Conservation (phyloP, 2,329 filamentous ascomycete genomes). For the Xylariaceae sp. region DNA sequence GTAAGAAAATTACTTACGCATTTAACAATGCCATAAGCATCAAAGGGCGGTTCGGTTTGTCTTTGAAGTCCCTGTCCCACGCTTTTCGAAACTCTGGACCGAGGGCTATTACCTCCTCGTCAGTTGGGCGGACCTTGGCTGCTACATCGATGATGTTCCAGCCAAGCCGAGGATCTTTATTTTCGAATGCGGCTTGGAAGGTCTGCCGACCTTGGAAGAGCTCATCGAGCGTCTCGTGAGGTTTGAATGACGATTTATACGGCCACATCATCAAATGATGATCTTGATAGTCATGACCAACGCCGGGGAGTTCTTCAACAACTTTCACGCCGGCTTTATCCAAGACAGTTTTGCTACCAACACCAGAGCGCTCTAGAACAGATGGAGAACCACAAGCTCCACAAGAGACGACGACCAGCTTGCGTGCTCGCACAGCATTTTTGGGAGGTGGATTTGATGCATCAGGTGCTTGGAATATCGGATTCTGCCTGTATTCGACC, state of each 20-base stretch:
- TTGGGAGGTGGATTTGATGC: conserved; percentile 18
- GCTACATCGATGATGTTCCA: conserved; percentile 51
- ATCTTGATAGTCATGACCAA: conserved; percentile 51
- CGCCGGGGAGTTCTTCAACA: conserved; percentile 47
- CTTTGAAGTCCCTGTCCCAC: conserved; percentile 48
- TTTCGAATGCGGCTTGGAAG: conserved; percentile 21
- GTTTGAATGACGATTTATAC: conserved; percentile 45
- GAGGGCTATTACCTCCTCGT: conserved; percentile 45
- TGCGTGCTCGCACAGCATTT: conserved; percentile 44
- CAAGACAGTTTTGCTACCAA: conserved; percentile 49
- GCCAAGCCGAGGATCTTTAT: conserved; percentile 38
- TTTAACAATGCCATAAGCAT: conserved; percentile 39
- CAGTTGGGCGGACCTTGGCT: conserved; percentile 48
- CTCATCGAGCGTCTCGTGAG: conserved; percentile 41
- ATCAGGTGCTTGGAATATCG: conserved; percentile 34
- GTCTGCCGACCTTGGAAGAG: conserved; percentile 23
- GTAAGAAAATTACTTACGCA: conserved; percentile 24
- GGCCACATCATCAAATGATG: conserved; percentile 47
- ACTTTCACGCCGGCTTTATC: conserved; percentile 42
- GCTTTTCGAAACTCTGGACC: conserved; percentile 46
- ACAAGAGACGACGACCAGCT: conserved; percentile 47
- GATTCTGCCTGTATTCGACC: conserved; percentile 51
- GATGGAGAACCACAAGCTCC: conserved; percentile 51
- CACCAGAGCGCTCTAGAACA: conserved; percentile 59
- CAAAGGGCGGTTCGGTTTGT: conserved; percentile 38